A percentile compares a stretch with the other conserved stretches of the same genome.
phyloP scores from a whole-genome alignment of 257 asterid species.

The Henckelia pumila region DNA sequence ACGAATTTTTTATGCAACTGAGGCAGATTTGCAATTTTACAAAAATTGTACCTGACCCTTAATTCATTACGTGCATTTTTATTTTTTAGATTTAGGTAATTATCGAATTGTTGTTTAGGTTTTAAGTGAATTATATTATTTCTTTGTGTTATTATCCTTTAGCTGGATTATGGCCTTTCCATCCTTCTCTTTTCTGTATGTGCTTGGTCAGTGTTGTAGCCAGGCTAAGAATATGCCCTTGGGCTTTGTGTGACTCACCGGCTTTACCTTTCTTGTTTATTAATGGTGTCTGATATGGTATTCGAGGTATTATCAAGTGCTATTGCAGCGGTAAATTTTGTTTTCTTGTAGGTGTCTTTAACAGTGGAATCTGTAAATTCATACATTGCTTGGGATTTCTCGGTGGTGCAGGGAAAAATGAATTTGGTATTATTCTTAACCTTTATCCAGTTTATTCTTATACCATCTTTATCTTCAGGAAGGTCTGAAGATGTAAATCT shows the following conservation, averaged over 20 bases:
- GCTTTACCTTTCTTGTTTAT: no score
- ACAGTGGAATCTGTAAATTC: constrained; percentile 79
- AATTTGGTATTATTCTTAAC: constrained; percentile 58
- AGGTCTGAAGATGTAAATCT: constrained; percentile 14
- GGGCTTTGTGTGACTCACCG: no score
- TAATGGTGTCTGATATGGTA: constrained; percentile 18
- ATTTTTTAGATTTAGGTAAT: not conserved
- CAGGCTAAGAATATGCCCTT: no score
- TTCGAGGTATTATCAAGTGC: not conserved
- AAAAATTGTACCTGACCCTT: not conserved
- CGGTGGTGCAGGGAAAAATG: constrained; percentile 89
- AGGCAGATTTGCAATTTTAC: not conserved
- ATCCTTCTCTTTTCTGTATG: no score
- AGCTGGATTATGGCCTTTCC: no score
- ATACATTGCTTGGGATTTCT: constrained; percentile 96
- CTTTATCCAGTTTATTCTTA: constrained; percentile 17
- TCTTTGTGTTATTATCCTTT: no score
- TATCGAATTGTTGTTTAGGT: not conserved
- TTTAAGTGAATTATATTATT: no score
- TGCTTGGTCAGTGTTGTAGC: no score
- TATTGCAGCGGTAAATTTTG: constrained; percentile 8
- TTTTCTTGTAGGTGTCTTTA: constrained; percentile 58
- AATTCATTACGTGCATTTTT: not conserved
- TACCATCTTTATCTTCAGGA: constrained; percentile 15
- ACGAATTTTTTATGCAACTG: not conserved